Evolutionary conservation across 441 rosid genomes (phyloP).

Genomic region (Erodium texanum): DNA sequence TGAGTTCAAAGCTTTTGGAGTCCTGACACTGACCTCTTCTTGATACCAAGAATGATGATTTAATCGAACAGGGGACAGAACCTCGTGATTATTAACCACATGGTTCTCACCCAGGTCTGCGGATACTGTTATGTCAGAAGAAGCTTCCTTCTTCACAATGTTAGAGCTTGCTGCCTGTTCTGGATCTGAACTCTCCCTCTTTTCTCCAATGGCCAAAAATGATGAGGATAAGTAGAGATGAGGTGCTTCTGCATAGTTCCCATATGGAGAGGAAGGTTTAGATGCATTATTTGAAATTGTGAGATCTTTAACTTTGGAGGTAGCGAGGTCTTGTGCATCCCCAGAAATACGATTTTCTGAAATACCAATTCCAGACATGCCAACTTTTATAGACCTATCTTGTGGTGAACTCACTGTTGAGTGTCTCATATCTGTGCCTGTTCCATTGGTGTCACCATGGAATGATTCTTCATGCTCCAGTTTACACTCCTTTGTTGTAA

Average conservation of each 20-base stretch:
- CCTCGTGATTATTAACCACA: conserved; percentile 22
- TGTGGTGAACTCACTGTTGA: no score
- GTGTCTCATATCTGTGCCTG: no score
- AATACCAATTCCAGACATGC: conserved; percentile 24
- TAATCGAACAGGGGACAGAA: conserved; percentile 19
- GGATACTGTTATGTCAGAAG: conserved; percentile 15
- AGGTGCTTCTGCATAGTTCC: conserved; percentile 16
- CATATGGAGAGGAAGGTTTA: conserved; percentile 23
- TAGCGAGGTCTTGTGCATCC: conserved; percentile 57
- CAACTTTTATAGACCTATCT: no score
- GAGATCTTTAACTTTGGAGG: conserved; percentile 33
- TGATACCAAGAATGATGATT: conserved; percentile 20
- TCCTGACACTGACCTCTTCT: conserved; percentile 30
- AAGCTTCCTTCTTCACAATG: conserved; percentile 3
- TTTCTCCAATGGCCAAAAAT: conserved; percentile 32
- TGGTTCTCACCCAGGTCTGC: conserved; percentile 25
- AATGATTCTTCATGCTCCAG: conserved; percentile 29
- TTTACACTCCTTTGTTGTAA: conserved; percentile 26
- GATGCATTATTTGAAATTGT: conserved; percentile 25
- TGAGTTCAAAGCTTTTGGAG: conserved; percentile 13
- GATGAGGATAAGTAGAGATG: conserved; percentile 31
- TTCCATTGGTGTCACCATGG: no score
- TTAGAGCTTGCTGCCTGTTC: conserved; percentile 16
- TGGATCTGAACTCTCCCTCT: conserved; percentile 27
- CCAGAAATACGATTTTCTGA: conserved; percentile 42